Percentiles rank a stretch among this genome's conserved stretches.
phyloP scores from a whole-genome alignment of 495 filamentous ascomycete genomes.

The Podospora comata region DNA sequence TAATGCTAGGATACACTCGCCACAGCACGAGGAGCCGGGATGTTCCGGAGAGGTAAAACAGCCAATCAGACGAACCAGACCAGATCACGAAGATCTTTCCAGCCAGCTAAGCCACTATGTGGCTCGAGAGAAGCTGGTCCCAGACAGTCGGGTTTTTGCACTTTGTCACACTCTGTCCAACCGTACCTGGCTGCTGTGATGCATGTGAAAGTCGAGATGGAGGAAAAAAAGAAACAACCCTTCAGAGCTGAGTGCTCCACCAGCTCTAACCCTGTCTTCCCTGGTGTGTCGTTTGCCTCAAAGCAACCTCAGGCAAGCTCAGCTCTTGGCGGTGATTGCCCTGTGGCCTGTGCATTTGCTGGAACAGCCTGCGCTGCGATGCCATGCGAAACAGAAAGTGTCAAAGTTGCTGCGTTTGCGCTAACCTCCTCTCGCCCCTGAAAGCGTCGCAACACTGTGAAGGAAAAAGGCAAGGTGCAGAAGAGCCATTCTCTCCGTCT shows the following conservation, averaged over 20 bases:
- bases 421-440: neutral
- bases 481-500: neutral
- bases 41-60: neutral
- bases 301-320: neutral
- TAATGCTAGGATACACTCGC: neutral
- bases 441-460: neutral
- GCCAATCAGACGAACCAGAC: conserved; percentile 9
- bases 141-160: conserved; percentile 26
- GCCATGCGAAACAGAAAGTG: neutral
- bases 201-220: neutral
- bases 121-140: conserved; percentile 20
- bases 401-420: neutral
- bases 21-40: neutral
- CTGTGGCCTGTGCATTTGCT: conserved; percentile 12
- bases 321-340: conserved; percentile 5
- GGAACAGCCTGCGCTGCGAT: conserved; percentile 2
- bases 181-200: neutral
- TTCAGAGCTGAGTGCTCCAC: neutral
- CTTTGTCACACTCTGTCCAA: conserved; percentile 3
- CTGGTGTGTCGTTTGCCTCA: neutral
- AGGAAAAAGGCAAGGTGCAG: neutral
- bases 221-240: neutral
- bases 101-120: conserved; percentile 19
- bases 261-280: neutral
- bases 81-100: conserved; percentile 5